Conservation (phyloP, 2,329 filamentous ascomycete species). For the Mycosphaerella arachidis region DNA sequence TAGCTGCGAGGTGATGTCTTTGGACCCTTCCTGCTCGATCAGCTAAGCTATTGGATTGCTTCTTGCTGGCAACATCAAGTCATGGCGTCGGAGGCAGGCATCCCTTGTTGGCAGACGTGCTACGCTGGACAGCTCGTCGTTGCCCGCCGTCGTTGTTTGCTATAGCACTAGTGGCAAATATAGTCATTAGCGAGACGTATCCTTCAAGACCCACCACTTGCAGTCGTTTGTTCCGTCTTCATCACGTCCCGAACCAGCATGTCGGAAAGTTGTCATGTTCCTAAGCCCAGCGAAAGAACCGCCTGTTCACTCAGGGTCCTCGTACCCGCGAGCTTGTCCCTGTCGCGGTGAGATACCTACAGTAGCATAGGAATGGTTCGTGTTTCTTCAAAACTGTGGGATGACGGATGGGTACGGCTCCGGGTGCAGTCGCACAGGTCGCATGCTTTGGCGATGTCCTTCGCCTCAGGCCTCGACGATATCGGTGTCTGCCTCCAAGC, state of each 20-base stretch:
- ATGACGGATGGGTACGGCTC: background rate
- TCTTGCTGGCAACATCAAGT: background rate
- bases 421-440: background rate
- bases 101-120: background rate
- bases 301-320: background rate
- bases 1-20: background rate
- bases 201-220: background rate
- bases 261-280: background rate
- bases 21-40: background rate
- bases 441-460: background rate
- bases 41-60: background rate
- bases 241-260: background rate
- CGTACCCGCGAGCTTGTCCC: background rate
- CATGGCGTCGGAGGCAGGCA: background rate
- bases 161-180: background rate
- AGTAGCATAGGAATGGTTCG: background rate
- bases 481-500: background rate
- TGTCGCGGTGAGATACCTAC: background rate
- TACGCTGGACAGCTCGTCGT: background rate
- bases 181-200: background rate
- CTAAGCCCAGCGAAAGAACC: background rate
- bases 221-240: background rate
- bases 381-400: background rate
- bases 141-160: background rate
- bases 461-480: too few species aligned